Evolutionary conservation across 2,329 filamentous ascomycete species (phyloP).

Genomic region (Trichoderma atroviride): DNA sequence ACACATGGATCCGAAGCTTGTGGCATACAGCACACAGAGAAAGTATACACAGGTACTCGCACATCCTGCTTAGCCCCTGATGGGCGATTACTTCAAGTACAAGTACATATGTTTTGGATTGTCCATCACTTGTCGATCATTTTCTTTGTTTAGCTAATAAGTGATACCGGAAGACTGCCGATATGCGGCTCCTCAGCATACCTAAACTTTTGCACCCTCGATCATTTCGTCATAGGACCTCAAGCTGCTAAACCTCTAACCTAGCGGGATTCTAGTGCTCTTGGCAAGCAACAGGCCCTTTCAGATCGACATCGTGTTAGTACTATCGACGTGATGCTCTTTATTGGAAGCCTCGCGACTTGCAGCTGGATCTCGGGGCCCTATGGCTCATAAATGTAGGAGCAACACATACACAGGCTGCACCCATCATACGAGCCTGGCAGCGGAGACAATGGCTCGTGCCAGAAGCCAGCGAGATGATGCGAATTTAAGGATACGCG

Average conservation of each 20-base stretch:
- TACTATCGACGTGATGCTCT: not conserved
- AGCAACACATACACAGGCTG: not conserved
- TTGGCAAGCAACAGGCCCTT: not conserved
- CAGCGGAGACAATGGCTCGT: too few species aligned
- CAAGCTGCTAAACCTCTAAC: not conserved
- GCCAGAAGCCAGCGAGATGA: conserved; percentile 9
- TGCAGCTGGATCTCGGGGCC: not conserved
- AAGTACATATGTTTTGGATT: not conserved
- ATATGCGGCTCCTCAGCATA: not conserved
- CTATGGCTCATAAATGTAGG: not conserved
- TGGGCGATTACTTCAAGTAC: not conserved
- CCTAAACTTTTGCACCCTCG: not conserved
- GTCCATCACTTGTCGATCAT: conserved; percentile 3
- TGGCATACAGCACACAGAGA: not conserved
- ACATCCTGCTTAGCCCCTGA: not conserved
- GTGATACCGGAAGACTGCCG: not conserved
- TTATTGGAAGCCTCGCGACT: not conserved
- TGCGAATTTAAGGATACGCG: not conserved
- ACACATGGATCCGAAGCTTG: not conserved
- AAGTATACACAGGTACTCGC: not conserved
- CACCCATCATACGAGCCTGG: not conserved
- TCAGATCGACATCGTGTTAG: not conserved
- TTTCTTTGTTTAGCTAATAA: conserved; percentile 3
- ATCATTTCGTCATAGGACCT: not conserved
- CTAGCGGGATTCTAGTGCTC: not conserved